Evolutionary conservation across 2,329 filamentous ascomycete species (phyloP), one percentile per base, ranked within the genome.

Genomic region (Pseudogymnoascus sp.): DNA sequence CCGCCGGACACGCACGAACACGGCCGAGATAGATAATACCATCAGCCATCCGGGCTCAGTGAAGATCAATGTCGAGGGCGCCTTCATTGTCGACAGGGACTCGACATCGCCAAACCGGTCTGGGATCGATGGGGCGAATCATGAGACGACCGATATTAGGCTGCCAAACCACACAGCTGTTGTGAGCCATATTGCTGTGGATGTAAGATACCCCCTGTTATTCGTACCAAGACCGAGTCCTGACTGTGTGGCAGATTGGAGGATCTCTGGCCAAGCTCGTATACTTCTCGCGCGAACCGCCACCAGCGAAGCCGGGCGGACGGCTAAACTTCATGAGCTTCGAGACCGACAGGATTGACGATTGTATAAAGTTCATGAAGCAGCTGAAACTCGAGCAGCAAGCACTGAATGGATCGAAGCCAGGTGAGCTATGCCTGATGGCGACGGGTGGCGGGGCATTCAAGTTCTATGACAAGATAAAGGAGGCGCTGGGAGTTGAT

Each of bases 211-310:
- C 59, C 64, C 61, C 58, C 64, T 63, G 2, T 26, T 1, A 7
- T 12, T 8, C 26, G 12, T 39, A 38, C 12, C 3, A 26, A 39
- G 64, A 65, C 52, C 31, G 64, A 45, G 33, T 38, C 8, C 58
- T 60, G 6, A 60, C 58, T 12, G 21, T 38, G 21, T 16, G 16
- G 37, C 73, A 96, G 90, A 97, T 99, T 74, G 94, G 94, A 67
- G 94, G 94, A 68, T 96, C 92, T 14, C 81, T 99, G 35, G 92
- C 92, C 67, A 99, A 99, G 78, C 85, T 99, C 52, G 94, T 99
- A 64, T 99, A 97, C 79, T 97, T 97, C 73, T 94, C 92, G 16
- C 89, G 91, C 67, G 94, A 97, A 76, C 83, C 89, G 43, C 83
- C 89, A 72, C 89, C 88, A 11, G 84, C 81, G 29, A 89, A 92